phyloP scores from a whole-genome alignment of 2,329 filamentous ascomycete genomes.

The Rasamsonia emersonii region DNA sequence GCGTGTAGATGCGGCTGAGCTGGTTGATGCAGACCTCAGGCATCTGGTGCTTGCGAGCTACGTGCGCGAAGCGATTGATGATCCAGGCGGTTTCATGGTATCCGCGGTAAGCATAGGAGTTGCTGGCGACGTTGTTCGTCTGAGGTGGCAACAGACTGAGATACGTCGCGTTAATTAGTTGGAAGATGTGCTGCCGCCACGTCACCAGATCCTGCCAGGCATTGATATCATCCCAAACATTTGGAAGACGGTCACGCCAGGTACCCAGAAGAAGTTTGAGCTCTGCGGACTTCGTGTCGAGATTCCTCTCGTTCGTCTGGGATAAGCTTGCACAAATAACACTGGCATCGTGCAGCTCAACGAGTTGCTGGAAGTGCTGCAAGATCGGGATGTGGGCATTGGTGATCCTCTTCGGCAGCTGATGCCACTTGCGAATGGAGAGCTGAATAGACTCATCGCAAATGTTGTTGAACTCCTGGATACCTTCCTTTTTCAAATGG shows the following conservation, averaged over 20 bases:
- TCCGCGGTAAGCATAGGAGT: constrained; percentile 91
- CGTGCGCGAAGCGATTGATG: constrained; percentile 96
- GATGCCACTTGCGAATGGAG: constrained; percentile 97
- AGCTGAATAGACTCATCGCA: constrained; percentile 97
- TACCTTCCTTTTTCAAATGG: constrained; percentile 76
- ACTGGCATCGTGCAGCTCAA: constrained; percentile 94
- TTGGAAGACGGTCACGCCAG: constrained; percentile 91
- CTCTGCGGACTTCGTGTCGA: constrained; percentile 92
- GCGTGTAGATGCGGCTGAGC: constrained; percentile 92
- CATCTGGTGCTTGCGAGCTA: constrained; percentile 92
- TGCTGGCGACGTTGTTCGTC: constrained; percentile 73
- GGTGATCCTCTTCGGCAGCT: constrained; percentile 86
- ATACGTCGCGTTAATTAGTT: constrained; percentile 91
- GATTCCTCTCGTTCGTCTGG: constrained; percentile 71
- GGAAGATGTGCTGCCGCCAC: constrained; percentile 98
- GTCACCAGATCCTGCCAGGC: constrained; percentile 99
- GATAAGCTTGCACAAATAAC: constrained; percentile 89
- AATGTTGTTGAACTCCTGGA: constrained; percentile 74
- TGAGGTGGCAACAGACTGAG: constrained; percentile 73
- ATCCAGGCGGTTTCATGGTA: constrained; percentile 99
- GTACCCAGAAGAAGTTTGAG: constrained; percentile 87
- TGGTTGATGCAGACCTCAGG: constrained; percentile 97
- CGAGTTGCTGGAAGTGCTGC: constrained; percentile 95
- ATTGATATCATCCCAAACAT: constrained; percentile 99
- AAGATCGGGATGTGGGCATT: constrained; percentile 91